phyloP scores from a whole-genome alignment of 345 rosid genomes.

The Gossypium rotundifolium region DNA sequence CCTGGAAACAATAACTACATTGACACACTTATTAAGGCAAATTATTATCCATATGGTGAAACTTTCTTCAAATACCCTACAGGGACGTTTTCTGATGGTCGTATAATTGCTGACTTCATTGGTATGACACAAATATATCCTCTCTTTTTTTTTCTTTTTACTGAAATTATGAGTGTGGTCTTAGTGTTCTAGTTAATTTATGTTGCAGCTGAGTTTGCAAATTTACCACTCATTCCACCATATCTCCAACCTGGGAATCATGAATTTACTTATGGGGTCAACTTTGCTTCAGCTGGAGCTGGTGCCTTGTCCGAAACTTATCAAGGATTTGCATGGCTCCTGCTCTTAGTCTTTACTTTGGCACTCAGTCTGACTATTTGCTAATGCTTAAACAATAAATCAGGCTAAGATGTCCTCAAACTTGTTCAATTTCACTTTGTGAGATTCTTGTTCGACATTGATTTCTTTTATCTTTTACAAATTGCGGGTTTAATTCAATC shows the following conservation, averaged over 20 bases:
- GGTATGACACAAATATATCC: constrained; percentile 1
- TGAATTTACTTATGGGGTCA: constrained; percentile 30
- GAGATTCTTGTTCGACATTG: background rate
- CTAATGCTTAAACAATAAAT: background rate
- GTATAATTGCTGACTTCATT: constrained; percentile 25
- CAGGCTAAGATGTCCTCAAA: background rate
- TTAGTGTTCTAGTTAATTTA: background rate
- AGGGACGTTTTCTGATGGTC: background rate
- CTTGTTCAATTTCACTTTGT: background rate
- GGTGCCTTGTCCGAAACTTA: constrained; percentile 39
- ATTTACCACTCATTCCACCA: constrained; percentile 29
- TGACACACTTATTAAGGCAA: background rate
- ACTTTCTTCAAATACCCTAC: constrained; percentile 5
- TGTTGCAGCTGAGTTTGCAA: constrained; percentile 26
- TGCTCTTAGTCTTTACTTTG: background rate
- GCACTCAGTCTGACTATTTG: background rate
- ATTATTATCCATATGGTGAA: constrained; percentile 3
- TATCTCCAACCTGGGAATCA: constrained; percentile 28
- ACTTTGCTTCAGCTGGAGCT: constrained; percentile 48
- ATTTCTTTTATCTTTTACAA: background rate
- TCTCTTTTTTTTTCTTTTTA: background rate
- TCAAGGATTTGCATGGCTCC: constrained; percentile 27
- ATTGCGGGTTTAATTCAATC: background rate
- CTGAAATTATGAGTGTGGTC: background rate
- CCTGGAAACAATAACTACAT: constrained; percentile 11